phyloP scores from a whole-genome alignment of 441 rosid genomes.

The Oxalis stricta region DNA sequence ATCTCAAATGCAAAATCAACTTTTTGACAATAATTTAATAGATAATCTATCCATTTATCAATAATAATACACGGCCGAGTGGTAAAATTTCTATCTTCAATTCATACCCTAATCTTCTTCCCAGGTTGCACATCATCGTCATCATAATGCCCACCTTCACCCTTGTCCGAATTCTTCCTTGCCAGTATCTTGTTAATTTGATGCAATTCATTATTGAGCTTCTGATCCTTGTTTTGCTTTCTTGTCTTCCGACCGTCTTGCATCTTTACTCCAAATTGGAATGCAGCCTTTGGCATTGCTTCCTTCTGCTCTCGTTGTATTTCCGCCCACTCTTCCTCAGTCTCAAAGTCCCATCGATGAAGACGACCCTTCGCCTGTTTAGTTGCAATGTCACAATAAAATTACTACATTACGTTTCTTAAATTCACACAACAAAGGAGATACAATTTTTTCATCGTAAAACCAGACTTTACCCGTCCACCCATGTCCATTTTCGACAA shows the following conservation, averaged over 20 bases:
- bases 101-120: conserved; percentile 47
- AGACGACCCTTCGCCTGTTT: conserved; percentile 93
- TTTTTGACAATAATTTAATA: too few relatives aligned
- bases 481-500: conserved; percentile 97
- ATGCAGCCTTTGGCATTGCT: conserved; percentile 98
- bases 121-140: conserved; percentile 40
- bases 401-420: too few relatives aligned
- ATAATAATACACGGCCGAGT: too few relatives aligned
- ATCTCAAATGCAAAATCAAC: too few relatives aligned
- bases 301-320: conserved; percentile 95
- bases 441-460: not conserved
- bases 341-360: conserved; percentile 93
- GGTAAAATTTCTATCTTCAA: too few relatives aligned
- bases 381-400: conserved; percentile 1
- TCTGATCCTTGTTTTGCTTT: conserved; percentile 93
- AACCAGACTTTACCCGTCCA: conserved; percentile 53
- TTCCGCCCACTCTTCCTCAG: conserved; percentile 92
- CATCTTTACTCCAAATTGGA: conserved; percentile 96
- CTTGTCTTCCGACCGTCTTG: conserved; percentile 91
- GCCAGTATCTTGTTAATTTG: conserved; percentile 81
- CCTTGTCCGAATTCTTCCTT: conserved; percentile 77
- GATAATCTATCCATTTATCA: too few relatives aligned
- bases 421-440: too few relatives aligned
- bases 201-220: conserved; percentile 74
- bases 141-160: conserved; percentile 37